Base-by-base conservation (phyloP, 352 stramenopile species). In the Phytophthora ohioensis region DNA sequence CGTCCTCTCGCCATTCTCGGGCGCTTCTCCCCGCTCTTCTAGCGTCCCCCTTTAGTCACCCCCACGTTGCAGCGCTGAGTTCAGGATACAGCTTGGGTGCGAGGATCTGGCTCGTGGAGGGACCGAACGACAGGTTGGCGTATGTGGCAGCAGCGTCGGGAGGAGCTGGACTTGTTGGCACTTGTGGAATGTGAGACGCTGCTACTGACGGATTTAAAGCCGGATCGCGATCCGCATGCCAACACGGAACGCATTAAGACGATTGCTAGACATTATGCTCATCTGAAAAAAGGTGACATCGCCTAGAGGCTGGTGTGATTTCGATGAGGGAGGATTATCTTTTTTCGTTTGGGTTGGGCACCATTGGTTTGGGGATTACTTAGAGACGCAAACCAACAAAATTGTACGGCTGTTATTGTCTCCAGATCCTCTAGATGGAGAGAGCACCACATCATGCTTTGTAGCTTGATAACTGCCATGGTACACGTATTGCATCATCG, bases 171-270 rank as follows among this genome's bases (percentile, higher is more conserved):
- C 51, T 64, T 96, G 54, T 55, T 87, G 15, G 83, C 85, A 8
- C 71, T 93, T 4, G 79, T 93, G 4, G 85, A 94, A 59, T 93
- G 85, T 57, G 89, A 96, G 43, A 88, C 87, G 34, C 71, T 96
- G 41, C 60, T 96, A n/a, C 56, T 96, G 35, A 91, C 89, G 0
- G 85, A 94, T 68, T 62, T 96, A 34, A 93, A 92, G 63, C 76
- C 79, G 0, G 82, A 95, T 62, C 82, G 89, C 2, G 86, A 92
- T 57, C 87, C 88, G 3, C 86, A 91, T 54, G 65, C 78, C 1
- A 94, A 79, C 11, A 95, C 84, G 17, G 85, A 93, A 61, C 78
- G 77, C 21, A 88, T 89, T 21, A 21, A 21, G 21, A 1, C 21
- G 21, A 21, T 21, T 21, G 21, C 21, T 21, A 21, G 21, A 21